Evolutionary conservation across 2,329 filamentous ascomycete species (phyloP), one percentile per base, ranked within the genome.

Genomic region (Diplodia corticola): DNA sequence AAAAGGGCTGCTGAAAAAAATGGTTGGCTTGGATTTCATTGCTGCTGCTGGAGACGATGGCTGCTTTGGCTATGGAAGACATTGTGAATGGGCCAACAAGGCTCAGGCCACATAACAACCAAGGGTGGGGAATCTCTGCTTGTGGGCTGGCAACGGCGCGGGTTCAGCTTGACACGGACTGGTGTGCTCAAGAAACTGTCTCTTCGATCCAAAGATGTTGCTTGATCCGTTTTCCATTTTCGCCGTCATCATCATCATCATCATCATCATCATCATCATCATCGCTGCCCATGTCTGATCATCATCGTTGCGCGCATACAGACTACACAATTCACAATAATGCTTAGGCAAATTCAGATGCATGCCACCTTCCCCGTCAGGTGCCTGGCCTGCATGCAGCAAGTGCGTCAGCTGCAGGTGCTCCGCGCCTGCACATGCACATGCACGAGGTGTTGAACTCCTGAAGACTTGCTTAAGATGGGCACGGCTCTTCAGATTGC

Each of bases 131-230:
- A 17, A 44, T 57, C 40, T 44, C n/a, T 61, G 57, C 57, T 20
- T 26, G 24, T 49, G 57, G 51, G 10, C 51, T 12, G 51, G 28
- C 33, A 49, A 48, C 20, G 55, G 37, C 48, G 55, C 40, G 57
- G 54, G 28, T 20, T 61, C 40, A 49, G 40, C 57, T 61, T 49
- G 57, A 44, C 57, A 61, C 48, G 30, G 57, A 44, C 30, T 49
- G 57, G 33, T 59, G 57, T 60, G 57, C 57, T 49, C 40, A 49
- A 61, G 48, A 49, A 40, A 61, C 57, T 61, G 57, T 61, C 57
- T 61, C 57, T 49, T 48, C 57, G 57, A 61, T 33, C 17, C 5
- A n/a, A 61, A 44, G 40, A 44, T 44, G 40, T 44, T 44, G n/a
- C 40, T 44, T 44, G 44, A 48, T 24, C 40, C 28, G 28, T 54